A percentile compares a stretch with the other conserved stretches of the same genome.
Evolutionary conservation across 2,329 filamentous ascomycete genomes (phyloP).

Genomic region (Phaeomoniella chlamydospora): DNA sequence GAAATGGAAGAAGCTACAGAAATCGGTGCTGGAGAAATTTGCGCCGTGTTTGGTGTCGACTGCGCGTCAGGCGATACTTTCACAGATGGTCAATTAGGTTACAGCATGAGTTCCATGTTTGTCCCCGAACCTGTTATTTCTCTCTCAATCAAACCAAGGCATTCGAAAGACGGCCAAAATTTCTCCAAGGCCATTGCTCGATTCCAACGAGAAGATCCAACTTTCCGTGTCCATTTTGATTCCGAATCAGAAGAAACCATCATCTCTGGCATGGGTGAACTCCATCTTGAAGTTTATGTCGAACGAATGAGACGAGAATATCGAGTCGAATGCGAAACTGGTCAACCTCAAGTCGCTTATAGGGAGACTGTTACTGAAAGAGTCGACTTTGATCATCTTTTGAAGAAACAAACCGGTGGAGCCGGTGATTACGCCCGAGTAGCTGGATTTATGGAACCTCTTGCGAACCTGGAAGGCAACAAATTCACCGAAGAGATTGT

Average conservation of each 20-base stretch:
- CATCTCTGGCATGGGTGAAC: constrained; percentile 94
- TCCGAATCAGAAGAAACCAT: constrained; percentile 89
- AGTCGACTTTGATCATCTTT: constrained; percentile 78
- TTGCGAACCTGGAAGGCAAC: constrained; percentile 57
- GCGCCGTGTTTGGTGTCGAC: constrained; percentile 94
- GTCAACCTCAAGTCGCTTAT: constrained; percentile 92
- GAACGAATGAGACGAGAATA: constrained; percentile 96
- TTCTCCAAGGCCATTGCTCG: constrained; percentile 98
- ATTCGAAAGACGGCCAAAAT: constrained; percentile 77
- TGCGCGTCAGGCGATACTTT: constrained; percentile 97
- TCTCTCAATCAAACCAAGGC: constrained; percentile 91
- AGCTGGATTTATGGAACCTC: constrained; percentile 81
- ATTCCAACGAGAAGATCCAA: constrained; percentile 96
- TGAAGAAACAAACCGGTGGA: constrained; percentile 92
- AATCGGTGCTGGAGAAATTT: constrained; percentile 93
- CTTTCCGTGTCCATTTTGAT: constrained; percentile 89
- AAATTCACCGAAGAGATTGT: constrained; percentile 75
- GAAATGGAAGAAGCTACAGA: constrained; percentile 96
- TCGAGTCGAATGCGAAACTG: constrained; percentile 89
- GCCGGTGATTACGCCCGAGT: constrained; percentile 93
- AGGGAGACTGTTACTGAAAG: constrained; percentile 76
- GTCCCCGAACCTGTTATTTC: constrained; percentile 97
- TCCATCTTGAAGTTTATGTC: constrained; percentile 94
- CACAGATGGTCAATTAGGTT: constrained; percentile 81
- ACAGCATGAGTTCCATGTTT: constrained; percentile 94